These are phyloP conservation scores for Fusarium chuoi DNA, from an alignment of 2,329 filamentous ascomycete species.

Conservation along the genomic window DNA sequence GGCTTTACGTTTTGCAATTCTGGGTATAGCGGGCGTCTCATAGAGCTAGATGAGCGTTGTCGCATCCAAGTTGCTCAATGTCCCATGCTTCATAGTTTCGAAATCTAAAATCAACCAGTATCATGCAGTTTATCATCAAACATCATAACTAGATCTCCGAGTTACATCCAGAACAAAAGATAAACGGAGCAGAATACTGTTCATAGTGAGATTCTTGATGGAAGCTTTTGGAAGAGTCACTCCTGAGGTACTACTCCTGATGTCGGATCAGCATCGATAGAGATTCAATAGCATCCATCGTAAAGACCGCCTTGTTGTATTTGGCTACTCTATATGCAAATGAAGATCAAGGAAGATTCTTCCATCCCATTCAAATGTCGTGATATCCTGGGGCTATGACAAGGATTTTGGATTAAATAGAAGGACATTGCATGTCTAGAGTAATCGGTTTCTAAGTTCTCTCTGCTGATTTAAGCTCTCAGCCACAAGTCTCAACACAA, in stretches of 20 bases:
- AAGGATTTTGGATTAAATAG: background rate
- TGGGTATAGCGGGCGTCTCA: background rate
- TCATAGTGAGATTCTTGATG: background rate
- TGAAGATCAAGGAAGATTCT: too few species aligned
- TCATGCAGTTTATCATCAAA: too few species aligned
- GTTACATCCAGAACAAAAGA: background rate
- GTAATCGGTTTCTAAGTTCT: too few species aligned
- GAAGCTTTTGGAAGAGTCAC: background rate
- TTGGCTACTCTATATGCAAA: background rate
- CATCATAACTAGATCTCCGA: too few species aligned
- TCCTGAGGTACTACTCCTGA: background rate
- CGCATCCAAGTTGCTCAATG: too few species aligned
- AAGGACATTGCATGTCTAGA: background rate
- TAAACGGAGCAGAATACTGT: background rate
- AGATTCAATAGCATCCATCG: background rate
- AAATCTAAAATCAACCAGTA: rapidly evolving
- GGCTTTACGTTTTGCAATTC: background rate
- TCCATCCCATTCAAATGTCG: background rate
- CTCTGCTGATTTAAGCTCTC: too few species aligned
- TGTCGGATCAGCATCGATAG: too few species aligned
- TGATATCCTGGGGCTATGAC: too few species aligned
- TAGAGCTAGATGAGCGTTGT: background rate
- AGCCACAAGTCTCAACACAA: background rate
- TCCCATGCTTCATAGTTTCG: rapidly evolving
- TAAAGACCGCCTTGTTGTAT: background rate